A percentile compares a stretch with the other conserved stretches of the same genome.
These are phyloP conservation scores for Eucalyptus tenuipes DNA, from an alignment of 345 rosid species.

Conservation along the genomic window DNA sequence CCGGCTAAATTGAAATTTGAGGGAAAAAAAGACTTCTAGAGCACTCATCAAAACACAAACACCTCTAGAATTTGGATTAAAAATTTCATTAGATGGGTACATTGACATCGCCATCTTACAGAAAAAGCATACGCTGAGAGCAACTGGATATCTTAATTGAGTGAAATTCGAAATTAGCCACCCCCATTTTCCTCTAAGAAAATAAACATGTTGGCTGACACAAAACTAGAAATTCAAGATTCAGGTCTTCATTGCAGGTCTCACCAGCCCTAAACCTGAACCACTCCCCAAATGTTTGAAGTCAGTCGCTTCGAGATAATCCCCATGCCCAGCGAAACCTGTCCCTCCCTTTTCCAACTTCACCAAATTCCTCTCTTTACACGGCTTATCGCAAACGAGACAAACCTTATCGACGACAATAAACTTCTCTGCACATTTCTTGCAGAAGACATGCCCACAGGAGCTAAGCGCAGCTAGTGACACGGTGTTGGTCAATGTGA, in stretches of 20 bases:
- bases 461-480: constrained; percentile 70
- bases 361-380: constrained; percentile 73
- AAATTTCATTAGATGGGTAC: neutral
- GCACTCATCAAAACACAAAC: neutral
- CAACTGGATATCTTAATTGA: neutral
- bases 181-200: neutral
- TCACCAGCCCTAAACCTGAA: constrained; percentile 77
- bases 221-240: neutral
- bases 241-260: constrained; percentile 60
- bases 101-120: neutral
- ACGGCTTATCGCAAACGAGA: constrained; percentile 59
- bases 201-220: neutral
- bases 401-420: constrained; percentile 70
- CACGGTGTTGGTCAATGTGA: constrained; percentile 75
- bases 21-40: neutral
- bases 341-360: constrained; percentile 80
- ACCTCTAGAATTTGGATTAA: neutral
- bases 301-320: constrained; percentile 71
- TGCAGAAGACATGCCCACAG: constrained; percentile 97
- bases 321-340: constrained; percentile 80
- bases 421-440: constrained; percentile 81
- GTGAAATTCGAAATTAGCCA: neutral
- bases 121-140: neutral
- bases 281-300: constrained; percentile 98
- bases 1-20: neutral